Percentiles rank a stretch among this genome's conserved stretches.
Conservation (phyloP, 768 basidiomycete species). For the Trametes cinnabarina region DNA sequence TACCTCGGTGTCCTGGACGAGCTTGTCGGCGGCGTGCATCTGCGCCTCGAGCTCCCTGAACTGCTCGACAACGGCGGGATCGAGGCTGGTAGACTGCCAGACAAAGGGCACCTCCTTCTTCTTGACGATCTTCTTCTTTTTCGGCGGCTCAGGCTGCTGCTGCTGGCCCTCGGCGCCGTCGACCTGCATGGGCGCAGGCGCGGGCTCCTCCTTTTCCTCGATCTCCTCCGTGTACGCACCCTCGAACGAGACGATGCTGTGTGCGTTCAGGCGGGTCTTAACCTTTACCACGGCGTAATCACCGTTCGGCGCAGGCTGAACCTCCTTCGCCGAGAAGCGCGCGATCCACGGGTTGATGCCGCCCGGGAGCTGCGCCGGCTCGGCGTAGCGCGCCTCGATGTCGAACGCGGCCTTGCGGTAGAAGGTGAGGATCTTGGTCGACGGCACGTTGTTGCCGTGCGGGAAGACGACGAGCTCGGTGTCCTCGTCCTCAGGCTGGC, state of each 20-base stretch:
- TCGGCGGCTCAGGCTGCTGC: constrained; percentile 61
- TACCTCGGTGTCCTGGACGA: constrained; percentile 97
- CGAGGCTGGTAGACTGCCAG: constrained; percentile 60
- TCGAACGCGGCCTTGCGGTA: constrained; percentile 87
- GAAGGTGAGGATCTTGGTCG: constrained; percentile 94
- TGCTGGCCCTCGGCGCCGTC: constrained; percentile 48
- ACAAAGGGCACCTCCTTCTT: constrained; percentile 83
- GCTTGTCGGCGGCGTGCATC: constrained; percentile 91
- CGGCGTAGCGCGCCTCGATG: constrained; percentile 81
- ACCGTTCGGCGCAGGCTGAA: constrained; percentile 66
- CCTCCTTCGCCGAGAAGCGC: constrained; percentile 76
- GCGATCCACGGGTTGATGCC: constrained; percentile 83
- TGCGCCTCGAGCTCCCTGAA: constrained; percentile 80
- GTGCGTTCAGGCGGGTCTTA: constrained; percentile 82
- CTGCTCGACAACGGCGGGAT: constrained; percentile 58
- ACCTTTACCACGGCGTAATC: constrained; percentile 85
- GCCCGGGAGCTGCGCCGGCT: constrained; percentile 70
- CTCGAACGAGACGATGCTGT: constrained; percentile 88
- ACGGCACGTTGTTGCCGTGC: constrained; percentile 79
- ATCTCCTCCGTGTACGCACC: constrained; percentile 79
- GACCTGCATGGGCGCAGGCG: constrained; percentile 49
- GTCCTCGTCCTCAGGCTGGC: constrained; percentile 77
- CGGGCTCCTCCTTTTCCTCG: constrained; percentile 68
- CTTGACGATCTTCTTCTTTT: constrained; percentile 84
- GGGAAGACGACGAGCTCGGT: constrained; percentile 92